Evolutionary conservation across 169 alveolate genomes (phyloP).

Genomic region (Plasmodium knowlesi): DNA sequence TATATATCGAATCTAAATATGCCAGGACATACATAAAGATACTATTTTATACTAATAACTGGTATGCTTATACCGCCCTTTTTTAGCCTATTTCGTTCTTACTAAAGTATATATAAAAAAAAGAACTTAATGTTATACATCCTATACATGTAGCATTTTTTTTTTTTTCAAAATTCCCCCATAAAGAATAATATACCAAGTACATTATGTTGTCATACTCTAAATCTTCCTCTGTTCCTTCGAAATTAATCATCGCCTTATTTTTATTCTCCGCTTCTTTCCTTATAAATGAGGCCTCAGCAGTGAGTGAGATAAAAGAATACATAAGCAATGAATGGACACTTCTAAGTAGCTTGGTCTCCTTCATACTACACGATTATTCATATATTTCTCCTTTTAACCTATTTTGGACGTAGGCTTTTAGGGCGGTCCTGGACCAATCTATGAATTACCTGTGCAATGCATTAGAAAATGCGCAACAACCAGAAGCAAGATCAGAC

Average conservation of each 20-base stretch:
- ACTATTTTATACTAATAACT: neutral
- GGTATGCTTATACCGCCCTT: neutral
- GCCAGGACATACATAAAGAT: neutral
- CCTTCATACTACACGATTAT: neutral
- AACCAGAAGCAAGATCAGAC: constrained; percentile 1
- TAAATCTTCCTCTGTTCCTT: neutral
- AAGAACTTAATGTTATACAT: neutral
- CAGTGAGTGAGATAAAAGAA: constrained; percentile 5
- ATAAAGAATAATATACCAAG: neutral
- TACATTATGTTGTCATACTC: neutral
- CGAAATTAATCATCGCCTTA: neutral
- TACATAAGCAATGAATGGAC: neutral
- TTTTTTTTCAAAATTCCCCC: neutral
- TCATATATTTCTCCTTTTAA: neutral
- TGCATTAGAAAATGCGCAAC: neutral
- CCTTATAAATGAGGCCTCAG: neutral
- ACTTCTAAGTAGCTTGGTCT: neutral
- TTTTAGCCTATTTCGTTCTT: neutral
- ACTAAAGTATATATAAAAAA: constrained; percentile 3
- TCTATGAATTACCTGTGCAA: neutral
- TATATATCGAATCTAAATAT: neutral
- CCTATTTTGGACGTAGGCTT: neutral
- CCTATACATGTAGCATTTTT: neutral
- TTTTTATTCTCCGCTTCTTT: neutral
- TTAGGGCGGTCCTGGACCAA: neutral